Conservation (phyloP, 169 alveolate genomes). For the Eimeria praecox region DNA sequence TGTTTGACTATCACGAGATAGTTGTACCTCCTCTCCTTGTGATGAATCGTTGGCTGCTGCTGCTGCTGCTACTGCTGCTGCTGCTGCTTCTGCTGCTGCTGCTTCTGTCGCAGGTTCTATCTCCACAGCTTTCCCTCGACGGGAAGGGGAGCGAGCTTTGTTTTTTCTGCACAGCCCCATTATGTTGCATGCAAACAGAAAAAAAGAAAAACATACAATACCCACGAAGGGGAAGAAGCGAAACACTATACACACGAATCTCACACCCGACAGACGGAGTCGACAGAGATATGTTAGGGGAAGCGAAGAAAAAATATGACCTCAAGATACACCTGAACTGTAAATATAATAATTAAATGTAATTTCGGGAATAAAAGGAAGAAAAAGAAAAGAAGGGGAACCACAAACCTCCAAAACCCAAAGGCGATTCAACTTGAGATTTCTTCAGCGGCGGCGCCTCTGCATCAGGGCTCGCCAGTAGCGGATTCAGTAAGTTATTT, state of each 20-base stretch:
- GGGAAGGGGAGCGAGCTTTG: constrained; percentile 12
- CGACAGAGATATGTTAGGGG: neutral
- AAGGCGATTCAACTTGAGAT: neutral
- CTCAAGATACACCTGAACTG: neutral
- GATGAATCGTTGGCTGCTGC: neutral
- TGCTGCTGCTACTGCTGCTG: neutral
- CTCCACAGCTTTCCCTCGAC: neutral
- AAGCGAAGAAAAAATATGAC: neutral
- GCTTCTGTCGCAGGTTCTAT: neutral
- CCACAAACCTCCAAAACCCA: neutral
- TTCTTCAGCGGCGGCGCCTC: neutral
- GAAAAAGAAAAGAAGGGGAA: neutral
- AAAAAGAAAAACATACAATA: neutral
- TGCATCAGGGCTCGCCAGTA: neutral
- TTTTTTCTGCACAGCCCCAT: constrained; percentile 30
- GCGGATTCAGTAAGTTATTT: neutral
- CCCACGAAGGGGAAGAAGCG: neutral
- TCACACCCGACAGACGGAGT: neutral
- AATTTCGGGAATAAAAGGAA: neutral
- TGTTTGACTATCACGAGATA: neutral
- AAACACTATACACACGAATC: neutral
- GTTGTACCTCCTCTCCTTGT: neutral
- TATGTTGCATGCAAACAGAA: neutral
- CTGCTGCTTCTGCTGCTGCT: neutral
- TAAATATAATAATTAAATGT: neutral